A percentile compares a stretch with the other conserved stretches of the same genome.
Conservation (phyloP, 371 early-diverging fungal species). For the Rhizopus stolonifer region DNA sequence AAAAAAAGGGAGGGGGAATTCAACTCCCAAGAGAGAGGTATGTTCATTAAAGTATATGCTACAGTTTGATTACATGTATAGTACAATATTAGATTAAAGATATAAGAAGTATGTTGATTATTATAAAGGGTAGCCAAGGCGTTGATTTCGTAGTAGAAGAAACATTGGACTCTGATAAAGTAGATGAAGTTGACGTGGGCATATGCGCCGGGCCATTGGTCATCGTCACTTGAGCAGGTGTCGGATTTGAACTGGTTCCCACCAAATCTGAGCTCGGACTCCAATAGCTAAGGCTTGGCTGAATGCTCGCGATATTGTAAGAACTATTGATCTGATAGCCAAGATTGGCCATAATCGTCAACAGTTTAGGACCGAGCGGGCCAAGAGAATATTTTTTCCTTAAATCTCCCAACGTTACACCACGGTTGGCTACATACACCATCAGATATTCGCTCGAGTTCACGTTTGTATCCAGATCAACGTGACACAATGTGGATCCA, state of each 20-base stretch:
- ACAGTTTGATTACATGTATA: too few relatives aligned
- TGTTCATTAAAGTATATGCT: too few relatives aligned
- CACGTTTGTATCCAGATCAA: slow-evolving; percentile 25
- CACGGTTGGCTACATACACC: slow-evolving; percentile 29
- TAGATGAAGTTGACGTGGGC: slow-evolving; percentile 17
- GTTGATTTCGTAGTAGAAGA: background rate
- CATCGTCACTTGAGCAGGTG: slow-evolving; percentile 21
- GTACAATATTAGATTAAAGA: too few relatives aligned
- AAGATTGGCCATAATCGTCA: slow-evolving; percentile 30
- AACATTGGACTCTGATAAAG: slow-evolving; percentile 6
- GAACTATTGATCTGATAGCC: slow-evolving; percentile 37
- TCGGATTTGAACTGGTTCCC: slow-evolving; percentile 26
- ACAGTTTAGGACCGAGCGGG: slow-evolving; percentile 43
- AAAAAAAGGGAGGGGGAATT: too few relatives aligned
- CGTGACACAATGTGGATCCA: slow-evolving; percentile 42
- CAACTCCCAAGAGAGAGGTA: too few relatives aligned
- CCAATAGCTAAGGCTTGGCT: slow-evolving; percentile 32
- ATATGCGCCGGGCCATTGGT: slow-evolving; percentile 29
- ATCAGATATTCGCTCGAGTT: slow-evolving; percentile 36
- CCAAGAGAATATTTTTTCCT: slow-evolving; percentile 14
- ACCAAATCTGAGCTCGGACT: slow-evolving; percentile 25
- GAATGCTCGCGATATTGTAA: slow-evolving; percentile 7
- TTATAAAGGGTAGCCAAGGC: too few relatives aligned
- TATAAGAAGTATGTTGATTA: too few relatives aligned
- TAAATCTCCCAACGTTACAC: slow-evolving; percentile 12